phyloP scores from a whole-genome alignment of 2,329 filamentous ascomycete species.

The Westerdykella aurantiaca region DNA sequence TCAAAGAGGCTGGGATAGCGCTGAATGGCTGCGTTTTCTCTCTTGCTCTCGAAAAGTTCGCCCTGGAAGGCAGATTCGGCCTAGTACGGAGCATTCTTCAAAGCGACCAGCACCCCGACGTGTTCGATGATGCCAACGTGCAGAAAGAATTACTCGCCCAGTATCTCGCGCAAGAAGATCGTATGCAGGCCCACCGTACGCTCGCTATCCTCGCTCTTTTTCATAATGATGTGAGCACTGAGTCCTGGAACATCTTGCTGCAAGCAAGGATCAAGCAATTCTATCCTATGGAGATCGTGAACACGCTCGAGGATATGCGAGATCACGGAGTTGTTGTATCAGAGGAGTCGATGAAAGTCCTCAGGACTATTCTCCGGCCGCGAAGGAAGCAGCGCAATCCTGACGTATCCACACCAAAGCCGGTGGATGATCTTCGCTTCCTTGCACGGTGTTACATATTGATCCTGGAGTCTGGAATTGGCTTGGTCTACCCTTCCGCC shows the following conservation, averaged over 20 bases:
- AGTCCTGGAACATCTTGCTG: constrained; percentile 46
- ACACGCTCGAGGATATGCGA: constrained; percentile 48
- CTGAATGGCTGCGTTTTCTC: constrained; percentile 60
- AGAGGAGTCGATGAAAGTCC: constrained; percentile 41
- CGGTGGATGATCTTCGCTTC: constrained; percentile 38
- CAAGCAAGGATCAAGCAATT: constrained; percentile 34
- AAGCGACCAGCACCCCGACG: constrained; percentile 61
- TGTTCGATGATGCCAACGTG: constrained; percentile 50
- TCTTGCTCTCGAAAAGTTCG: constrained; percentile 59
- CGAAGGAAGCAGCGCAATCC: constrained; percentile 38
- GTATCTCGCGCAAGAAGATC: constrained; percentile 49
- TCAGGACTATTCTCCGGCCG: constrained; percentile 32
- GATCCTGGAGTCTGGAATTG: constrained; percentile 42
- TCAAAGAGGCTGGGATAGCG: constrained; percentile 58
- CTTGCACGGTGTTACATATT: constrained; percentile 45
- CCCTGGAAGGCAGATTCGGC: constrained; percentile 49
- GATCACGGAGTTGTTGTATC: constrained; percentile 40
- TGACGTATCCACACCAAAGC: not conserved
- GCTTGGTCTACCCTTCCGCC: constrained; percentile 36
- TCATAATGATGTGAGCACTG: constrained; percentile 29
- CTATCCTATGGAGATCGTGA: constrained; percentile 19
- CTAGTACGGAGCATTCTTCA: constrained; percentile 49
- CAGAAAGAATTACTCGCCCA: constrained; percentile 51
- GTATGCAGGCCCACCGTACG: constrained; percentile 50
- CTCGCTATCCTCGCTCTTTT: constrained; percentile 49